A percentile compares a stretch with the other conserved stretches of the same genome.
Evolutionary conservation across 345 rosid genomes (phyloP).

Genomic region (Eucalyptus sideroxylon): DNA sequence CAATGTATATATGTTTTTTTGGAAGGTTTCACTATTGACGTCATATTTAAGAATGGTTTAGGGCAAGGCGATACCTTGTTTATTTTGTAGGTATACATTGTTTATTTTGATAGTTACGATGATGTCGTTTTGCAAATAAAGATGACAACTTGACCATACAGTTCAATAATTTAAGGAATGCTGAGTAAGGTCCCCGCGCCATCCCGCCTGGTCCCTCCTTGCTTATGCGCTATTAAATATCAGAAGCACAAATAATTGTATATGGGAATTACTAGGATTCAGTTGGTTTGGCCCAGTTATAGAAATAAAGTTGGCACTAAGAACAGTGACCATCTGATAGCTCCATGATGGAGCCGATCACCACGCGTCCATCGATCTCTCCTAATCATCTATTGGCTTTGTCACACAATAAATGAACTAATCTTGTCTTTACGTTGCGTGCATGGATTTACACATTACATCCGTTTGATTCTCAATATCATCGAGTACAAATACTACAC

Average conservation of each 20-base stretch:
- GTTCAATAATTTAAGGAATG: background rate
- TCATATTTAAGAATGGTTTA: background rate
- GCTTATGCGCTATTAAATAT: background rate
- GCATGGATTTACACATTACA: background rate
- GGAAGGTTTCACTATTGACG: background rate
- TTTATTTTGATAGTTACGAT: background rate
- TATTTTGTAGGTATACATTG: no score
- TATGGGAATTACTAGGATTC: background rate
- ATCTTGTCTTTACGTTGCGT: background rate
- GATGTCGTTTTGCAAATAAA: background rate
- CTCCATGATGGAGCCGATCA: background rate
- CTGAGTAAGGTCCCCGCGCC: background rate
- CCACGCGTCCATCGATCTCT: background rate
- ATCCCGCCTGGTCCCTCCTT: background rate
- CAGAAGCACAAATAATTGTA: background rate
- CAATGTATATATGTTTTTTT: background rate
- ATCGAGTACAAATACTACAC: background rate
- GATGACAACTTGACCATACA: background rate
- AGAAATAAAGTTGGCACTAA: background rate
- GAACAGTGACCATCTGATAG: background rate
- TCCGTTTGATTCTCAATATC: background rate
- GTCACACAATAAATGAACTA: background rate
- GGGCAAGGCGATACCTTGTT: background rate
- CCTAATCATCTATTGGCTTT: background rate
- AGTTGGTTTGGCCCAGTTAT: background rate